Evolutionary conservation across 2,329 filamentous ascomycete genomes (phyloP), one percentile per base, ranked within the genome.

Genomic region (Phoma sp.): DNA sequence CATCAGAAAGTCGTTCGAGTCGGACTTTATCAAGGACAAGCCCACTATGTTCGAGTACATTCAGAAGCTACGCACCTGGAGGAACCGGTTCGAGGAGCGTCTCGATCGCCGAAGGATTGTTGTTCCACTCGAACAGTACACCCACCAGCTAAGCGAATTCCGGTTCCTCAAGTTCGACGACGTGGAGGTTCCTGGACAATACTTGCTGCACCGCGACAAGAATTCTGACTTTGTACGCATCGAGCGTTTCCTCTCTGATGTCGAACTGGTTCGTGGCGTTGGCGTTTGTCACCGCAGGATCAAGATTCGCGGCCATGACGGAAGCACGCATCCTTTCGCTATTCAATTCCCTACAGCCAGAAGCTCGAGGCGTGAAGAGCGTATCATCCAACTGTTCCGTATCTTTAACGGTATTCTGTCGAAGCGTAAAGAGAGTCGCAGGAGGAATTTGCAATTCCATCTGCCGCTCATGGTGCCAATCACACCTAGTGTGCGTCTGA

Each of bases 21-120:
- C 87, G n/a, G 95, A 99, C 76, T 99, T 99, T 75, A 95, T 99
- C 12, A 81, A 86, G 49, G 90, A 93, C 71, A 97, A 96, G 76
- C 96, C 95, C 3, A 98, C 93, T 1, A 97, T 99, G 92, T 90
- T 90, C 72, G 93, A 97, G 74, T 99, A 99, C 79, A 98, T 99
- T 58, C 92, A 96, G 75, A 98, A 97, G 75, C 81, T 99, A 46
- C 89, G 95, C 38, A 90, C 88, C 64, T 99, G 95, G 95, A 87
- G 96, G 47, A 95, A 97, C 77, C 95, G 96, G 73, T 97, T 99
- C 65, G 95, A 98, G 74, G 93, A 98, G 79, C 96, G 96, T 75
- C 86, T 99, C 42, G 95, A 99, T 73, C 89, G 93, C 17, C 86
- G 95, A 43, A 82, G 87, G 32, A 84, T 87, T 21, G 86, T 83